Base-by-base conservation (phyloP, 768 basidiomycete species). In the Lactarius indigo region DNA sequence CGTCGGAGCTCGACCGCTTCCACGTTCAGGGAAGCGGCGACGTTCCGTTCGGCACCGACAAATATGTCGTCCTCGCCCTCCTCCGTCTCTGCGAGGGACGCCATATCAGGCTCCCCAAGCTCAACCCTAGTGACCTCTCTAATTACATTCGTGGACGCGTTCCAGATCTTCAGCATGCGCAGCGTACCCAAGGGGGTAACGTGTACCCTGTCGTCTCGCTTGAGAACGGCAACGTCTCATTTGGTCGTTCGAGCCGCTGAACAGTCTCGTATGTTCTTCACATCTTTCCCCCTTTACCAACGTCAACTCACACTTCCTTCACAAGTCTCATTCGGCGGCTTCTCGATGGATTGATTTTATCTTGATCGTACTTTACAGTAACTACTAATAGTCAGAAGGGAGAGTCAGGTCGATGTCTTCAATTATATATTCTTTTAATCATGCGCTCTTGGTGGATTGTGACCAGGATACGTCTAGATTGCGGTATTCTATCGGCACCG, bases 1-100 rank as follows among this genome's bases (percentile, higher is more conserved):
- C 64, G 18, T 64, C 64, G 6, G 64, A 64, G 42, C 5, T 64
- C n/a, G 63, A 57, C 57, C 35, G 57, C 10, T 64, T 50, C 50
- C 35, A 23, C 1, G 37, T 59, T 23, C 37, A 59, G 3, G 37
- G 20, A 13, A 6, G 37, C 18, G 39, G 59, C 15, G 64, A 59
- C 30, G 33, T 59, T 39, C 57, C 58, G 13, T 59, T 54, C 31
- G 50, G 58, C 18, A 28, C 50, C 17, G 58, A 59, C 5, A 64
- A 42, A 64, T 59, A 59, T 2, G 58, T 31, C 37, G n/a, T 55
- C 28, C 52, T 59, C 20, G 64, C 58, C n/a, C 64, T 64, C 15
- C 47, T 58, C 37, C 57, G 57, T 55, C 64, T 64, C 17, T 33
- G 39, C 28, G 64, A 64, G 9, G 47, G 47, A 10, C 57, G 50